phyloP scores from a whole-genome alignment of 257 asterid species.

The Jacaranda copaia region DNA sequence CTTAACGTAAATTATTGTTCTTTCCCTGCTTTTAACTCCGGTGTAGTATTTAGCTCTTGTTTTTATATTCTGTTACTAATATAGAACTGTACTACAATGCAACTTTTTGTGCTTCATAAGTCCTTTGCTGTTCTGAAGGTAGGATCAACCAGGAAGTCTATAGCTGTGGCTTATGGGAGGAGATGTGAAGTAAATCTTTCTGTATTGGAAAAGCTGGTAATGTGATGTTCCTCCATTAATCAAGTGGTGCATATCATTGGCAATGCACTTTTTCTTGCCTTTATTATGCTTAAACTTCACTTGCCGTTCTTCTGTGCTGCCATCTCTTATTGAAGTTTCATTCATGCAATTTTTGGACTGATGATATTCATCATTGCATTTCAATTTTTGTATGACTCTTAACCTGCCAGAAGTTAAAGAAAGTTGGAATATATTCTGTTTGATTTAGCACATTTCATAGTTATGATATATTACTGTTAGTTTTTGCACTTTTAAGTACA shows the following conservation, averaged over 20 bases:
- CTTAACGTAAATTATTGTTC: background rate
- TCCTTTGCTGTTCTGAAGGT: slow-evolving; percentile 57
- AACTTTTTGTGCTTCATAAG: slow-evolving; percentile 33
- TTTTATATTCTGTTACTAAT: background rate
- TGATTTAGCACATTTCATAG: background rate
- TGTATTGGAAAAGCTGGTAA: slow-evolving; percentile 85
- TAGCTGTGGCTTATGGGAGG: slow-evolving; percentile 84
- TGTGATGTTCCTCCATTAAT: slow-evolving; percentile 12
- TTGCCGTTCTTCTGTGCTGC: slow-evolving; percentile 21
- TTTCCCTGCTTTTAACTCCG: background rate
- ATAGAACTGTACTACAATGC: slow-evolving; percentile 26
- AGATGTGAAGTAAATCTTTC: slow-evolving; percentile 81
- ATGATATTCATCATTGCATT: slow-evolving; percentile 3
- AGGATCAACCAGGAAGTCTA: slow-evolving; percentile 87
- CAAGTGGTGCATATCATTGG: slow-evolving; percentile 2
- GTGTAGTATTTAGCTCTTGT: background rate
- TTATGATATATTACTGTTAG: background rate
- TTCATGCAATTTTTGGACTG: slow-evolving; percentile 19
- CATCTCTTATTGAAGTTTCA: slow-evolving; percentile 3
- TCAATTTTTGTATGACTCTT: background rate
- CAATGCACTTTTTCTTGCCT: slow-evolving; percentile 18
- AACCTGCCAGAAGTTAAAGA: background rate
- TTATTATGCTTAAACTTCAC: slow-evolving; percentile 17
- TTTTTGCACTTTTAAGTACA: background rate
- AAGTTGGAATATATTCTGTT: background rate